phyloP scores from a whole-genome alignment of 2,329 filamentous ascomycete species.

The Arthrobotrys conoides region DNA sequence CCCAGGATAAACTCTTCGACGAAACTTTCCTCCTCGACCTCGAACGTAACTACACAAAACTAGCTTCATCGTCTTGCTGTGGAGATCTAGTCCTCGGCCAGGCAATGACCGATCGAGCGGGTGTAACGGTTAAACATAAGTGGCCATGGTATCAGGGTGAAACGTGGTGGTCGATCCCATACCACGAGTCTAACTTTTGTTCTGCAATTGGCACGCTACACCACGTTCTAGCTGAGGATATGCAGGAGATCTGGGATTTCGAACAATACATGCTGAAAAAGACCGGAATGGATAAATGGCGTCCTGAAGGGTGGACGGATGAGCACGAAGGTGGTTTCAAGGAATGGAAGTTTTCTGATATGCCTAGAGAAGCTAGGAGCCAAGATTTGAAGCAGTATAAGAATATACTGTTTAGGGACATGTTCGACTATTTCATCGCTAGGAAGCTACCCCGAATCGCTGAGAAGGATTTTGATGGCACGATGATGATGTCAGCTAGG shows the following conservation, averaged over 20 bases:
- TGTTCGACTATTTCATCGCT: constrained; percentile 56
- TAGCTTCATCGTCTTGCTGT: constrained; percentile 51
- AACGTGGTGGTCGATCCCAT: constrained; percentile 60
- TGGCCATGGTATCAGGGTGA: constrained; percentile 59
- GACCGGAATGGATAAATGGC: constrained; percentile 51
- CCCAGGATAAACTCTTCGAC: constrained; percentile 45
- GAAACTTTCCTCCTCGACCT: constrained; percentile 51
- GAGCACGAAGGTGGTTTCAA: constrained; percentile 36
- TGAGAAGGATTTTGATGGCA: constrained; percentile 28
- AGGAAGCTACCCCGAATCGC: constrained; percentile 32
- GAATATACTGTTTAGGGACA: constrained; percentile 52
- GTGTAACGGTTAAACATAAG: constrained; percentile 54
- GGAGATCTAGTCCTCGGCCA: constrained; percentile 56
- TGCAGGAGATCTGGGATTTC: constrained; percentile 59
- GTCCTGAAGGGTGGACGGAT: constrained; percentile 46
- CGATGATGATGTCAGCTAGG: constrained; percentile 18
- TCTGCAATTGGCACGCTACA: constrained; percentile 51
- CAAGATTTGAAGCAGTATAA: constrained; percentile 49
- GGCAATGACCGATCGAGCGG: constrained; percentile 47
- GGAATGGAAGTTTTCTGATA: constrained; percentile 53
- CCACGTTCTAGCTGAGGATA: constrained; percentile 54
- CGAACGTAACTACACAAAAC: constrained; percentile 57
- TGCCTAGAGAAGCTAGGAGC: constrained; percentile 35
- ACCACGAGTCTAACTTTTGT: constrained; percentile 58
- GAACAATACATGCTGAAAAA: constrained; percentile 51